These are phyloP conservation scores for Marasmius sp. DNA, from an alignment of 1,284 basidiomycete genomes.

Conservation along the genomic window DNA sequence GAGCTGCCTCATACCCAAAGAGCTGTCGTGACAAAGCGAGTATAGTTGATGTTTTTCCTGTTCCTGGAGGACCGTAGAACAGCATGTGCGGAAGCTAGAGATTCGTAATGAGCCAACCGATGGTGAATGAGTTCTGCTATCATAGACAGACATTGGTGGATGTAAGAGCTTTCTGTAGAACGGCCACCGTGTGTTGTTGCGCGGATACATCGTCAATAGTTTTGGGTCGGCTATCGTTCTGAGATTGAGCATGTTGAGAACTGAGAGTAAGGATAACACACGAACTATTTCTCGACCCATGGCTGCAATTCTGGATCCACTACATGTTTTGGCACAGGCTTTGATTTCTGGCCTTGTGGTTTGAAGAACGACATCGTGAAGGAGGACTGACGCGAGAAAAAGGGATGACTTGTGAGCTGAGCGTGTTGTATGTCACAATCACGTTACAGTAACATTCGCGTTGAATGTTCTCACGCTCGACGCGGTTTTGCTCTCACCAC, in stretches of 20 bases:
- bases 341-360: conserved; percentile 36
- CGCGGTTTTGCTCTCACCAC: conserved; percentile 8
- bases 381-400: conserved; percentile 2
- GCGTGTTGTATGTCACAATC: conserved; percentile 33
- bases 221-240: conserved; percentile 78
- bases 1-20: conserved; percentile 67
- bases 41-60: conserved; percentile 98
- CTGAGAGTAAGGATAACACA: conserved; percentile 5
- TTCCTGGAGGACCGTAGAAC: conserved; percentile 98
- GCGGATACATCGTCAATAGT: conserved; percentile 97
- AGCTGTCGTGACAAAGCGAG: conserved; percentile 92
- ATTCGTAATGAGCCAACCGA: neutral
- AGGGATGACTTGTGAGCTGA: conserved; percentile 1
- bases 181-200: conserved; percentile 94
- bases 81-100: conserved; percentile 96
- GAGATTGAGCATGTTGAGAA: conserved; percentile 8
- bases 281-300: conserved; percentile 98
- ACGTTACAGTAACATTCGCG: conserved; percentile 39
- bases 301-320: conserved; percentile 76
- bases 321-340: conserved; percentile 40
- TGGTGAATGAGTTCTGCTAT: neutral
- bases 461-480: conserved; percentile 26
- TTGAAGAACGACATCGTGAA: conserved; percentile 64
- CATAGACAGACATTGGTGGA: conserved; percentile 81
- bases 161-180: conserved; percentile 87